Conservation (phyloP, 257 asterid genomes). For the Nicotiana sylvestris region DNA sequence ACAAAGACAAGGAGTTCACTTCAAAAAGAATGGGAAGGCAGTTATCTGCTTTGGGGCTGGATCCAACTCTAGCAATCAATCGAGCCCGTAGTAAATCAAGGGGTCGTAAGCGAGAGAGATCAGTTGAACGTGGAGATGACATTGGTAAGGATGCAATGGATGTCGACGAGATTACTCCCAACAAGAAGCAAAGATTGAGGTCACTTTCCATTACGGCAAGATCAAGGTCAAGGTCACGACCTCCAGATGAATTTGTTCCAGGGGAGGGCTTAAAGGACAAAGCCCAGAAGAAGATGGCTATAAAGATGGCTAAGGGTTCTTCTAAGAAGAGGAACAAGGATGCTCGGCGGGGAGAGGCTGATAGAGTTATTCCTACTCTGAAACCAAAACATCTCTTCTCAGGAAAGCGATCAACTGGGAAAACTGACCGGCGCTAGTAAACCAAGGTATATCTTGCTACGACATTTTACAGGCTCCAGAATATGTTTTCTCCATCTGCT, state of each 20-base stretch:
- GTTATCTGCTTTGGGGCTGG: conserved; percentile 60
- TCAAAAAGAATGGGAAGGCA: conserved; percentile 87
- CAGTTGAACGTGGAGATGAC: conserved; percentile 30
- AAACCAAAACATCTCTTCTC: conserved; percentile 81
- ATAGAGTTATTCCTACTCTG: conserved; percentile 76
- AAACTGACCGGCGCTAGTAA: conserved; percentile 70
- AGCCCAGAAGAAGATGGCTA: conserved; percentile 72
- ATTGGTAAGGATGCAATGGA: conserved; percentile 54
- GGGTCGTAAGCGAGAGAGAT: conserved; percentile 93
- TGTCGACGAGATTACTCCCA: conserved; percentile 55
- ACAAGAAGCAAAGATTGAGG: conserved; percentile 50
- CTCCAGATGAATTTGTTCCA: conserved; percentile 62
- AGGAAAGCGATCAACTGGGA: conserved; percentile 82
- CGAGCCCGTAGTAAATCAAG: conserved; percentile 82
- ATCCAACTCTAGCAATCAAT: conserved; percentile 66
- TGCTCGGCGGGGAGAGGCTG: conserved; percentile 84
- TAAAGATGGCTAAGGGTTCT: conserved; percentile 47
- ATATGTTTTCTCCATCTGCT: background rate
- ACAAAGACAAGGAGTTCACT: conserved; percentile 63
- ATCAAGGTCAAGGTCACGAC: conserved; percentile 62
- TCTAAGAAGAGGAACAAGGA: conserved; percentile 67
- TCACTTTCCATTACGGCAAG: conserved; percentile 16
- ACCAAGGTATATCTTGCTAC: conserved; percentile 36
- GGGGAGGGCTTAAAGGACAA: conserved; percentile 86
- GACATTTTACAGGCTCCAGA: background rate